A percentile compares a stretch with the other conserved stretches of the same genome.
phyloP scores from a whole-genome alignment of 495 filamentous ascomycete species.

The Bathelium albidoporum region DNA sequence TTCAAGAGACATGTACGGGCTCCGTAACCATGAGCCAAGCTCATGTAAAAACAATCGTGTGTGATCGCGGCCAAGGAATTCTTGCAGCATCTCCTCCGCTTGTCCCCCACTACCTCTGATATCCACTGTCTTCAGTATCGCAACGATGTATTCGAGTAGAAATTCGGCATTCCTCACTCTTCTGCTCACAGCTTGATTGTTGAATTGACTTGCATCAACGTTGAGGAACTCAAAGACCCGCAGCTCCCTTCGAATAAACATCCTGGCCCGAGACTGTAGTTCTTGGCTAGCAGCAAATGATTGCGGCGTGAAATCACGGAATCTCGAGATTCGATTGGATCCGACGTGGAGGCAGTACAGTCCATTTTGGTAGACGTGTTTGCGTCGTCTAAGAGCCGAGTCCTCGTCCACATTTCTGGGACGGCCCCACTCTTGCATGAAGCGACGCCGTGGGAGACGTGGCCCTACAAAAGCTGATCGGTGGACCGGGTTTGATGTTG shows the following conservation, averaged over 20 bases:
- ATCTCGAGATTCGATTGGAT: slow-evolving; percentile 68
- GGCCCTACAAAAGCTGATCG: neutral
- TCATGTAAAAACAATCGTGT: slow-evolving; percentile 78
- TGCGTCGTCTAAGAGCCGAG: slow-evolving; percentile 55
- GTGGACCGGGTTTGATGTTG: neutral
- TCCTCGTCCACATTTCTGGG: slow-evolving; percentile 17
- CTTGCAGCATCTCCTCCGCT: slow-evolving; percentile 77
- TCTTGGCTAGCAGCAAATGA: slow-evolving; percentile 52
- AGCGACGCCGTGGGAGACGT: slow-evolving; percentile 4
- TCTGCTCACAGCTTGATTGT: slow-evolving; percentile 16
- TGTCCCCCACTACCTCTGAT: slow-evolving; percentile 76
- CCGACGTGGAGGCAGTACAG: slow-evolving; percentile 81
- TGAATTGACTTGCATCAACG: slow-evolving; percentile 22
- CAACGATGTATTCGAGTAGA: slow-evolving; percentile 77
- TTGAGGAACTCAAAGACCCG: slow-evolving; percentile 74
- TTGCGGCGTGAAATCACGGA: slow-evolving; percentile 61
- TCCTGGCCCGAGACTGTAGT: slow-evolving; percentile 70
- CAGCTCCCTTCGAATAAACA: slow-evolving; percentile 81
- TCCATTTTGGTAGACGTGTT: slow-evolving; percentile 63
- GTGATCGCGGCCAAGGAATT: slow-evolving; percentile 73
- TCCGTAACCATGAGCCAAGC: slow-evolving; percentile 67
- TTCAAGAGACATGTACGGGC: slow-evolving; percentile 56
- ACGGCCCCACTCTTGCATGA: slow-evolving; percentile 1
- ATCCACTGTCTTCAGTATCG: slow-evolving; percentile 82
- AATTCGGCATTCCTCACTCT: slow-evolving; percentile 74